Evolutionary conservation across 2,329 filamentous ascomycete genomes (phyloP), one percentile per base, ranked within the genome.

Genomic region (Aspergillus aculeatus): DNA sequence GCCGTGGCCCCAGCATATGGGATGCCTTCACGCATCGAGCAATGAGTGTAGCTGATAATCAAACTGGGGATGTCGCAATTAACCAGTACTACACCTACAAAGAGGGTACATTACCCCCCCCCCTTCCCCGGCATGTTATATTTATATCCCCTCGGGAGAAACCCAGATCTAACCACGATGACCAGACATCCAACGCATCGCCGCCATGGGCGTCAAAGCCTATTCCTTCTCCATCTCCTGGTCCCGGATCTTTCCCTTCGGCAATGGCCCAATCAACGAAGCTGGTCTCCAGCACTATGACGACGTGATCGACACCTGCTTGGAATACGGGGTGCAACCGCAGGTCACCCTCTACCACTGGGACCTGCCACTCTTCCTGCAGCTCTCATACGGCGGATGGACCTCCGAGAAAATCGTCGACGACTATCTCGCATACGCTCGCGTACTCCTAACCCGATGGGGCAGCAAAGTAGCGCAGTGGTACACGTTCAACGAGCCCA

Each of bases 71-170:
- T 64, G 68, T 85, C 19, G 75, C 76, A 2, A 75, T 77, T 55
- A 76, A 80, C 54, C 73, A 80, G 55, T 81, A 81, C 61, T 78
- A 80, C 60, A 69, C 75, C 3, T 81, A 80, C 65, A 78, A 79
- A 54, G 72, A 80, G 67, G 80, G 81, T 62, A 62, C 71, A n/a
- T 53, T 64, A 63, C 35, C 62, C 69, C 12, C 52, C 23, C 4
- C n/a, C n/a, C n/a, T n/a, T n/a, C n/a, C n/a, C n/a, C n/a, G n/a
- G 10, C 19, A 24, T 29, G 11, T 5, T 12, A n/a, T 1, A n/a
- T 21, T 23, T 4, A 3, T 4, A 4, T 23, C 23, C 23, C 4
- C 23, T 23, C 23, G 23, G 23, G 23, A 23, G 23, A 23, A 23
- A 4, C 19, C 11, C 11, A 73, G 41, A 62, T 68, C 9, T 61